phyloP scores from a whole-genome alignment of 1,139 yeast species.

The Nakaseomyces sp. region DNA sequence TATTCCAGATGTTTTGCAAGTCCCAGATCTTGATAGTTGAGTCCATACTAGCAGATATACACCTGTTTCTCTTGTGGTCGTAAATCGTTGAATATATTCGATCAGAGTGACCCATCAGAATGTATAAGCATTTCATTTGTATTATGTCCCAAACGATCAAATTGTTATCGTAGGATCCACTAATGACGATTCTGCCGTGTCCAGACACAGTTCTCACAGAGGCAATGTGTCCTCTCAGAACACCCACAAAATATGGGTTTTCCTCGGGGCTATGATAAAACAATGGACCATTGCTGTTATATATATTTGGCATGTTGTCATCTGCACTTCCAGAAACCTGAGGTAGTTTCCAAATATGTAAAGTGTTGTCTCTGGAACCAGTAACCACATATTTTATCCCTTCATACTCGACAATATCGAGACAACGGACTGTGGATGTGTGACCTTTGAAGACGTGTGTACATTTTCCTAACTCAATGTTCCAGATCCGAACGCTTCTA shows the following conservation, averaged over 20 bases:
- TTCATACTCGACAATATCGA: slow-evolving; percentile 66
- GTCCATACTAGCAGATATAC: slow-evolving; percentile 92
- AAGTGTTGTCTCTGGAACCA: slow-evolving; percentile 84
- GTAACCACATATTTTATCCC: slow-evolving; percentile 61
- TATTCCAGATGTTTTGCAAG: slow-evolving; percentile 37
- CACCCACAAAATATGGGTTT: slow-evolving; percentile 70
- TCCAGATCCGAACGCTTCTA: slow-evolving; percentile 87
- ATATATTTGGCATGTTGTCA: slow-evolving; percentile 17
- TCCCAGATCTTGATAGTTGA: slow-evolving; percentile 87
- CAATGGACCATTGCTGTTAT: slow-evolving; percentile 27
- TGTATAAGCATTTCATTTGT: slow-evolving; percentile 63
- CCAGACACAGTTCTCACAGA: slow-evolving; percentile 87
- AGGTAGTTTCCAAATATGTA: slow-evolving; percentile 85
- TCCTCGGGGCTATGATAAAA: slow-evolving; percentile 36
- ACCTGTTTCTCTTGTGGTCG: slow-evolving; percentile 64
- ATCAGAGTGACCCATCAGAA: slow-evolving; percentile 75
- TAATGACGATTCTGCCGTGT: slow-evolving; percentile 70
- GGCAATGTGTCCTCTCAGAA: slow-evolving; percentile 75
- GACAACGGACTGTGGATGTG: slow-evolving; percentile 84
- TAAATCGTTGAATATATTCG: slow-evolving; percentile 81
- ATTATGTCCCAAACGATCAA: slow-evolving; percentile 89
- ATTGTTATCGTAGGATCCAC: slow-evolving; percentile 87
- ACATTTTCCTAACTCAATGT: slow-evolving; percentile 38
- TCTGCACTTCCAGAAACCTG: slow-evolving; percentile 33
- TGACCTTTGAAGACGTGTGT: slow-evolving; percentile 87